Evolutionary conservation across 306 rosid genomes (phyloP), one percentile per base, ranked within the genome.

Genomic region (Hippophae gyantsensis): DNA sequence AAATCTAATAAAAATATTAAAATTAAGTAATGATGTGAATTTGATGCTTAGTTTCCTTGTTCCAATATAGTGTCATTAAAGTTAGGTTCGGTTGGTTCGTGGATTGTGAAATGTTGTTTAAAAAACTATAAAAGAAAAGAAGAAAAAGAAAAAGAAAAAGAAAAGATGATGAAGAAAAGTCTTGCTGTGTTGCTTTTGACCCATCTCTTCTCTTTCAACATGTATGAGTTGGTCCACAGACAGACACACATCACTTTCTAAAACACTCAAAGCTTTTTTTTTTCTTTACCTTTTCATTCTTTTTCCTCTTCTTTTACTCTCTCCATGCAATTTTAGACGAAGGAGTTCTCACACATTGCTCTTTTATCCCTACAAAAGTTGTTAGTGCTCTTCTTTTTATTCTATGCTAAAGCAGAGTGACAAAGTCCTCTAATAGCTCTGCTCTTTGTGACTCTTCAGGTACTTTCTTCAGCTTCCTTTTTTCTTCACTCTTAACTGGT

Each of bases 361-460:
- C 65, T 57, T 76, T 67, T 59, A 41, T 70, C 77, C 71, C 69
- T 60, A 38, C 52, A 27, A 59, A 54, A 67, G 71, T 56, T 42
- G 67, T 40, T 60, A 67, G 68, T 75, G 65, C 54, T 62, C 58
- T 65, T 43, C 66, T 68, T 60, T 68, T 60, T 61, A 54, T 61
- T 58, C 63, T 63, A 65, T 67, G 73, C 65, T 42, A 73, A 76
- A 78, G 76, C 52, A 58, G 5, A 32, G 38, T 32, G 38, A 32
- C 38, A 32, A 68, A 50, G 32, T 48, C 52, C 58, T 56, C 60
- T 44, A 70, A 48, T 71, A 72, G 72, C 50, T 69, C 76, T 72
- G 75, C 66, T 79, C 73, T 75, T 77, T 66, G 70, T 65, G 79
- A 61, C 72, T 60, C 64, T 60, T 62, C 64, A 66, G 82, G 76